Conservation (phyloP, 768 basidiomycete genomes). For the Cytidiella melzeri region DNA sequence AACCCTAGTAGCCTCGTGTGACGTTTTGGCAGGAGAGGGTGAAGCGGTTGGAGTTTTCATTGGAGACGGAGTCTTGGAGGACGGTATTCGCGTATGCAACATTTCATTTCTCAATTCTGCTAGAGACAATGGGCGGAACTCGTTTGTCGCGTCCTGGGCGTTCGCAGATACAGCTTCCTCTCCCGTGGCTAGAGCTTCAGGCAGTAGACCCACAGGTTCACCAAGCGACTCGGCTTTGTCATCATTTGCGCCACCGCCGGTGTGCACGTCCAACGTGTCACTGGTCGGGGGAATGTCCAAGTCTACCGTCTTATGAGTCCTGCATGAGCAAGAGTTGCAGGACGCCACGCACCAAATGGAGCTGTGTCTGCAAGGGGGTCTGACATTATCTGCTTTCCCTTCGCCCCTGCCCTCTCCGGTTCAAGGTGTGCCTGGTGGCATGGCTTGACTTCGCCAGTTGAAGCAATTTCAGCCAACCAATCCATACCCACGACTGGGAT, state of each 20-base stretch:
- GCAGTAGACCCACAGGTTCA: not conserved
- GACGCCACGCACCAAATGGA: too few relatives aligned
- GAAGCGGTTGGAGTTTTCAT: conserved; percentile 26
- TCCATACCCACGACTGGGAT: conserved; percentile 62
- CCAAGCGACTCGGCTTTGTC: not conserved
- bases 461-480: conserved; percentile 68
- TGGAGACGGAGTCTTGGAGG: conserved; percentile 45
- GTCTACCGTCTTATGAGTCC: not conserved
- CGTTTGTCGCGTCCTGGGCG: not conserved
- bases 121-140: conserved; percentile 3
- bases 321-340: too few relatives aligned
- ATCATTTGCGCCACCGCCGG: not conserved
- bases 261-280: not conserved
- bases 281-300: not conserved
- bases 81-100: conserved; percentile 40
- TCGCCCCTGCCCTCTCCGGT: too few relatives aligned
- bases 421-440: too few relatives aligned
- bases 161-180: not conserved
- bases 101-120: conserved; percentile 19
- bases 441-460: too few relatives aligned
- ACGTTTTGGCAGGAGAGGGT: conserved; percentile 22
- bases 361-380: too few relatives aligned
- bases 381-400: too few relatives aligned
- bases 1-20: conserved; percentile 23
- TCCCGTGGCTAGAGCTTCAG: not conserved